Conservation (phyloP, 306 rosid genomes). For the Dryas drummondii region DNA sequence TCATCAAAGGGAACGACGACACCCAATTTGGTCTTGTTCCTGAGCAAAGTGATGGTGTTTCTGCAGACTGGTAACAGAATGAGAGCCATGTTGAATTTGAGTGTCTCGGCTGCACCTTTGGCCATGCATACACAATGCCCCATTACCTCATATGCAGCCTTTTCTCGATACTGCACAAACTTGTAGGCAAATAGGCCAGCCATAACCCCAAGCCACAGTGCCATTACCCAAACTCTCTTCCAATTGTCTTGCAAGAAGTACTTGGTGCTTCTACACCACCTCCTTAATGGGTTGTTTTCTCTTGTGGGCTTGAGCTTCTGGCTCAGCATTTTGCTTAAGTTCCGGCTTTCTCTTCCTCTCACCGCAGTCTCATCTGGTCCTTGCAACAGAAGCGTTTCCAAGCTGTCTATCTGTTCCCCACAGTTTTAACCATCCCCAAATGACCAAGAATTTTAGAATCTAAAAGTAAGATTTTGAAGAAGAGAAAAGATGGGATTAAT, state of each 20-base stretch:
- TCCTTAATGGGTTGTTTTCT: conserved; percentile 35
- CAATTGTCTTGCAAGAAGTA: conserved; percentile 65
- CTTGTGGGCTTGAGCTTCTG: conserved; percentile 44
- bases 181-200: conserved; percentile 50
- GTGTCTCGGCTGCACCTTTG: conserved; percentile 71
- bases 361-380: conserved; percentile 40
- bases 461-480: neutral
- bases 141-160: conserved; percentile 42
- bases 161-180: conserved; percentile 43
- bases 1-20: conserved; percentile 51
- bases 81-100: conserved; percentile 65
- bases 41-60: conserved; percentile 57
- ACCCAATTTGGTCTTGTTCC: conserved; percentile 54
- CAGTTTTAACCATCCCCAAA: neutral
- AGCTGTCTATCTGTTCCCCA: conserved; percentile 41
- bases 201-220: conserved; percentile 48
- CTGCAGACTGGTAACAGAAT: conserved; percentile 58
- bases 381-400: conserved; percentile 56
- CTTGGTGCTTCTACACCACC: conserved; percentile 29
- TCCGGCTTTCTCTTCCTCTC: conserved; percentile 47
- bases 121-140: conserved; percentile 57
- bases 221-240: conserved; percentile 57
- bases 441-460: neutral
- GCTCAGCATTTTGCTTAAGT: conserved; percentile 56
- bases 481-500: no score